These are phyloP conservation scores for Sphaerulina vaccinii DNA, from an alignment of 2,329 filamentous ascomycete species.

Conservation along the genomic window DNA sequence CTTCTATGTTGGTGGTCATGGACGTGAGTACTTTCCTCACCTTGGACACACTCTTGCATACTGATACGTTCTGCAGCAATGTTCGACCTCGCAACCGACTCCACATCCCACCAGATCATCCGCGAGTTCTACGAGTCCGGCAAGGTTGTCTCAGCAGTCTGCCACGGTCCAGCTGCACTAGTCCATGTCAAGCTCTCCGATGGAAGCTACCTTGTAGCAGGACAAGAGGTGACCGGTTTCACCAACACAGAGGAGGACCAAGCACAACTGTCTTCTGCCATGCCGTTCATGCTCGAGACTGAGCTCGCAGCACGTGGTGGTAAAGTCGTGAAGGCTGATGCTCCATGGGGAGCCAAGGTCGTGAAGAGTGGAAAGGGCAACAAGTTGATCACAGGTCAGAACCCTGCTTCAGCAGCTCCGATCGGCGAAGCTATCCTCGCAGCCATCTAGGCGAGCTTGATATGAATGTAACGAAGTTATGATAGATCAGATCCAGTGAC, in stretches of 20 bases:
- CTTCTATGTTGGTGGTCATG: conserved; percentile 60
- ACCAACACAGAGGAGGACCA: conserved; percentile 57
- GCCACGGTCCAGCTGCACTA: conserved; percentile 66
- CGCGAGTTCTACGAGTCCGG: conserved; percentile 60
- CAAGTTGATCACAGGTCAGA: conserved; percentile 51
- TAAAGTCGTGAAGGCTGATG: conserved; percentile 56
- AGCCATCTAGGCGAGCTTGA: conserved; percentile 18
- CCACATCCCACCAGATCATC: conserved; percentile 59
- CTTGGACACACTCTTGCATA: neutral
- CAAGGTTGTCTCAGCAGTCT: conserved; percentile 66
- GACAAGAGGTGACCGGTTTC: conserved; percentile 60
- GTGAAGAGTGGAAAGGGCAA: conserved; percentile 39
- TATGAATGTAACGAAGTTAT: no score
- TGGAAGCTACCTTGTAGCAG: conserved; percentile 56
- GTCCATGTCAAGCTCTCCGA: conserved; percentile 55
- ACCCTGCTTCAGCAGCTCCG: conserved; percentile 45
- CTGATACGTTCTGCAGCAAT: conserved; percentile 46
- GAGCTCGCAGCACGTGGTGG: conserved; percentile 54
- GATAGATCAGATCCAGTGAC: no score
- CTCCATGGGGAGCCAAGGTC: conserved; percentile 47
- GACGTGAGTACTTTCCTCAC: conserved; percentile 43
- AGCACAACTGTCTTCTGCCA: conserved; percentile 36
- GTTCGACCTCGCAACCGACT: conserved; percentile 63
- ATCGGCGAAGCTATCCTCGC: conserved; percentile 45
- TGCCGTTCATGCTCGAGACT: conserved; percentile 64